Conservation (phyloP, 2,329 filamentous ascomycete species). For the Dothidotthia symphoricarpi region DNA sequence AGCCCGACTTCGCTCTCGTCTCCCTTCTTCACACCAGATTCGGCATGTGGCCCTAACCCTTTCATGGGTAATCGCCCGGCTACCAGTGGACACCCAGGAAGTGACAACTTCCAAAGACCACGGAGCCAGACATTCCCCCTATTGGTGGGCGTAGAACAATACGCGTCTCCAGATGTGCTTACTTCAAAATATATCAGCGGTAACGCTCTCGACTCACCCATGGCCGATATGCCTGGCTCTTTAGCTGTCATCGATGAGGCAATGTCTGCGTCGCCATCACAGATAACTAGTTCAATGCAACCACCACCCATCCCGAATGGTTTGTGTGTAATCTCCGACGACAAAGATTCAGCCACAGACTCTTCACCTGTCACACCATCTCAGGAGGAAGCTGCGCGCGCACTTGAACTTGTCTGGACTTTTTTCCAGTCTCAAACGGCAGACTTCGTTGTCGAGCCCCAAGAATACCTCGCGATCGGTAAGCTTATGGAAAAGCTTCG, state of each 20-base stretch:
- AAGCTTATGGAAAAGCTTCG: constrained; percentile 85
- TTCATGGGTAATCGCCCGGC: constrained; percentile 59
- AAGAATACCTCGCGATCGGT: constrained; percentile 73
- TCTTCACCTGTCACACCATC: constrained; percentile 62
- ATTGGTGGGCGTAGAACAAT: constrained; percentile 60
- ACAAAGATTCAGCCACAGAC: constrained; percentile 18
- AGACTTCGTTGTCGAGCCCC: constrained; percentile 70
- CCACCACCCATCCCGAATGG: constrained; percentile 47
- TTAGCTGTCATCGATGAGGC: constrained; percentile 44
- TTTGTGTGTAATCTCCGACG: constrained; percentile 32
- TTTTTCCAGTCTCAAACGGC: constrained; percentile 73
- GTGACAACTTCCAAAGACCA: constrained; percentile 66
- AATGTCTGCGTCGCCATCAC: constrained; percentile 38
- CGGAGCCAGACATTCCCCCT: constrained; percentile 84
- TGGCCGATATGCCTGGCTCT: constrained; percentile 46
- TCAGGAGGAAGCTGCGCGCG: constrained; percentile 80
- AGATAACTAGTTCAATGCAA: constrained; percentile 46
- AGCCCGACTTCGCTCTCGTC: constrained; percentile 73
- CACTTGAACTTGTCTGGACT: constrained; percentile 75
- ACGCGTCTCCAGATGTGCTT: constrained; percentile 54
- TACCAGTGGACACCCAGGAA: constrained; percentile 48
- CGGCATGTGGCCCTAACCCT: constrained; percentile 58
- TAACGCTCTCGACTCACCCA: constrained; percentile 52
- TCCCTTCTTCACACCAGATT: constrained; percentile 76
- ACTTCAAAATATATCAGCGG: constrained; percentile 55